Base-by-base conservation (phyloP, 73 alveolate species). In the Paramecium sexaurelia region DNA sequence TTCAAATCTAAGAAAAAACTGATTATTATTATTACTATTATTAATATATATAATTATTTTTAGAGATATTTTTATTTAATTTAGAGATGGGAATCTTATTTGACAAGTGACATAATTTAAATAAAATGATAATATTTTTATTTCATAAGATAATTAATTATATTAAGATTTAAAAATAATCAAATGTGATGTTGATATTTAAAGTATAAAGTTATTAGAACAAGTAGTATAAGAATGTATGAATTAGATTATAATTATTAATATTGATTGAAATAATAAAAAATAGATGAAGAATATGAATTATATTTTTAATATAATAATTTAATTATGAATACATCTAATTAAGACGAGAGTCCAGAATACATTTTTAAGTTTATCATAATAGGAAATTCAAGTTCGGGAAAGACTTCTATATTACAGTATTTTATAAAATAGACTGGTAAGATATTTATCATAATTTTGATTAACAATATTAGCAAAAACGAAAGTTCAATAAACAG, bases 351-450 rank as follows among this genome's bases (percentile, higher is more conserved):
- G 47, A 61, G 24, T 61, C 45, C 83, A 20, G 96, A 93, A 17
- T 84, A 55, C 11, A 78, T 92, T 75, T 91, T 91, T 78, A 93
- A 93, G 82, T 29, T 93, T 22, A 93, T 93, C 15, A 43, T 93
- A 56, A 92, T 93, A 61, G 96, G 96, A 6, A 93, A 93, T 85
- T 55, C 92, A 55, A 88, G 95, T 13, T 36, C 93, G 8, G 96
- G 96, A 3, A 93, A 93, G 68, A 67, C 95, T 2, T 92, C 93
- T 55, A 20, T 92, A 19, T 68, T 93, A 22, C 92, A 93, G 26
- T 61, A 61, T 45, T 61, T 73, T 55, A 93, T 35, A 78, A 88
- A 24, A 36, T 93, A 24, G 85, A 91, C 5, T 85, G 71, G 71
- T 39, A 84, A 61, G 39, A 84, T 88, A 69, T 43, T 51, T 27